Percentiles rank a stretch among this genome's conserved stretches.
phyloP scores from a whole-genome alignment of 257 asterid species.

The Dorcoceras hygrometricum region DNA sequence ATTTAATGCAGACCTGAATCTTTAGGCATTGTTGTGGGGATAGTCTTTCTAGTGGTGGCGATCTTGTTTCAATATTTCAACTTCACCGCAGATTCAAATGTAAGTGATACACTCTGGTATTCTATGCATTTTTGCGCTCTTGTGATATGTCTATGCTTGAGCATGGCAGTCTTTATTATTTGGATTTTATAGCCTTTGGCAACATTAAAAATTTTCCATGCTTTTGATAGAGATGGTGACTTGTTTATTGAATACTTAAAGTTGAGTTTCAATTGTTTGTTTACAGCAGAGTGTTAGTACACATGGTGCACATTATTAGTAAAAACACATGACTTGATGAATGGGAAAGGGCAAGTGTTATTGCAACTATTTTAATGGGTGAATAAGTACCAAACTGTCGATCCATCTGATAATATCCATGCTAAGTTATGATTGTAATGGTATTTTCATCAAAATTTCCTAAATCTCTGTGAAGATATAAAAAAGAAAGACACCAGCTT shows the following conservation, averaged over 20 bases:
- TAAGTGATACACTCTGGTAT: constrained; percentile 22
- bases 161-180: constrained; percentile 12
- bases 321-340: background rate
- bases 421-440: background rate
- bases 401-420: background rate
- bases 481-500: background rate
- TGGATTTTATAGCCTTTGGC: constrained; percentile 3
- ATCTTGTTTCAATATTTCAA: constrained; percentile 47
- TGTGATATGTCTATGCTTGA: background rate
- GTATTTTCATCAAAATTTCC: background rate
- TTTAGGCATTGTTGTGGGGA: constrained; percentile 50
- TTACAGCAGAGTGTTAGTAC: background rate
- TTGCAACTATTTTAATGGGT: background rate
- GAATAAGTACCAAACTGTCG: background rate
- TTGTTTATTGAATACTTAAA: background rate
- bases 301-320: background rate
- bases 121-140: constrained; percentile 5
- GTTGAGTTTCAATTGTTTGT: background rate
- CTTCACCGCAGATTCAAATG: constrained; percentile 73
- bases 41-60: constrained; percentile 46
- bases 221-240: background rate
- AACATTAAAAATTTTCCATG: background rate
- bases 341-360: background rate
- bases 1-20: constrained; percentile 49
- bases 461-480: background rate